phyloP scores from a whole-genome alignment of 192 early-diverging fungal genomes.

The Cetraspora pellucida region DNA sequence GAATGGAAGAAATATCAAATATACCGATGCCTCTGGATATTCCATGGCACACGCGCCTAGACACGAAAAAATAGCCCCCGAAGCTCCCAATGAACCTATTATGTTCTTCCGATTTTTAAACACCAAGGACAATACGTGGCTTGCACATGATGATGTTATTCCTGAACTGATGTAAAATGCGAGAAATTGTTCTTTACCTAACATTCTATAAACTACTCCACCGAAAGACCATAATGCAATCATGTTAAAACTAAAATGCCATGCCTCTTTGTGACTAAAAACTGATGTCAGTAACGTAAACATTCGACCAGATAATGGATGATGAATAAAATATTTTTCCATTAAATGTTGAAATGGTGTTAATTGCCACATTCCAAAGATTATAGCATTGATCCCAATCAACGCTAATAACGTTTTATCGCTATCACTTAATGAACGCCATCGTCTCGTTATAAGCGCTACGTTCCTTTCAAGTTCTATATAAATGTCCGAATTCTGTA shows the following conservation, averaged over 20 bases:
- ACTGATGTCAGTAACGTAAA: slow-evolving; percentile 78
- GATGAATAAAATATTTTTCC: slow-evolving; percentile 75
- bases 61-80: slow-evolving; percentile 77
- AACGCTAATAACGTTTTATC: slow-evolving; percentile 50
- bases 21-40: slow-evolving; percentile 59
- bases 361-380: slow-evolving; percentile 79
- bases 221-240: slow-evolving; percentile 75
- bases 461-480: slow-evolving; percentile 42
- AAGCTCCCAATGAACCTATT: slow-evolving; percentile 77
- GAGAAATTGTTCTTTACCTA: slow-evolving; percentile 69
- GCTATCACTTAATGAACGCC: slow-evolving; percentile 38
- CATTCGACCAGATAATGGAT: slow-evolving; percentile 65
- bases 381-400: slow-evolving; percentile 70
- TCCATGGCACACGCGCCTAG: slow-evolving; percentile 61
- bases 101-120: slow-evolving; percentile 47
- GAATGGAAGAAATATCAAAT: slow-evolving; percentile 65
- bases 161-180: slow-evolving; percentile 81
- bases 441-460: slow-evolving; percentile 36
- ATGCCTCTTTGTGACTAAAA: slow-evolving; percentile 74
- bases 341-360: slow-evolving; percentile 66
- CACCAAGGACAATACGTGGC: slow-evolving; percentile 60
- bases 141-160: slow-evolving; percentile 63
- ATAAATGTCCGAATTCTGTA: slow-evolving; percentile 44
- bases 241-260: slow-evolving; percentile 84
- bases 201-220: slow-evolving; percentile 44